phyloP scores from a whole-genome alignment of 352 stramenopile genomes.

The Globisporangium irregulare region DNA sequence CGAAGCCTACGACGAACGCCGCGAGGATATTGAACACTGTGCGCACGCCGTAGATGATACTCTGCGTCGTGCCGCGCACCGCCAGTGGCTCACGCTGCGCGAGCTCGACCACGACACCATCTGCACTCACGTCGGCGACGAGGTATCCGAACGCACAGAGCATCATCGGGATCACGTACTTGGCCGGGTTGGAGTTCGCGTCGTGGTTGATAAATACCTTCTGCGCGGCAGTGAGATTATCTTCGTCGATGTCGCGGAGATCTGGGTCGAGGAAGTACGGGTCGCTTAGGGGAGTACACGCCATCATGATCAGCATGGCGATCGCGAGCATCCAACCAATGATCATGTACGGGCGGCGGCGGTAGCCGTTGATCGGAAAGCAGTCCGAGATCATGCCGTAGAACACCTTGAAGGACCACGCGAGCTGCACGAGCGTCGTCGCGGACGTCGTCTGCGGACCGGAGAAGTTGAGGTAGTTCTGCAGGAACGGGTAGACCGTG shows the following conservation, averaged over 20 bases:
- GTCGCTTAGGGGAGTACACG: constrained; percentile 32
- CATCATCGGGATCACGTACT: constrained; percentile 37
- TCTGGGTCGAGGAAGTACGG: constrained; percentile 59
- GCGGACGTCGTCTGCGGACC: constrained; percentile 29
- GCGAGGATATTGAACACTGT: constrained; percentile 35
- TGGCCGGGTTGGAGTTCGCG: constrained; percentile 18
- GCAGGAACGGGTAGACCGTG: constrained; percentile 72
- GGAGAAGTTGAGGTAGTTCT: constrained; percentile 48
- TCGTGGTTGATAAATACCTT: constrained; percentile 31
- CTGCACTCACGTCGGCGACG: constrained; percentile 33
- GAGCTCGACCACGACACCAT: constrained; percentile 41
- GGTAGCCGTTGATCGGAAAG: constrained; percentile 39
- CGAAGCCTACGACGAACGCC: constrained; percentile 31
- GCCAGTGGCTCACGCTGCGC: constrained; percentile 35
- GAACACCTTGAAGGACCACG: constrained; percentile 68
- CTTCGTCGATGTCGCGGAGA: constrained; percentile 24
- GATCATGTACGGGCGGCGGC: constrained; percentile 31
- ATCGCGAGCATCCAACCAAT: constrained; percentile 43
- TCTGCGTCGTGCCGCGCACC: constrained; percentile 34
- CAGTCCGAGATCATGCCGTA: constrained; percentile 61
- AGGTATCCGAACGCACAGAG: constrained; percentile 41
- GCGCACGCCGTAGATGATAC: constrained; percentile 40
- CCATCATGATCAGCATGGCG: constrained; percentile 47
- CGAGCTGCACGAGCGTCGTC: constrained; percentile 19
- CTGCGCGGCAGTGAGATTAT: constrained; percentile 23